Conservation (phyloP, 306 rosid genomes). For the Ochetophila trinervis region DNA sequence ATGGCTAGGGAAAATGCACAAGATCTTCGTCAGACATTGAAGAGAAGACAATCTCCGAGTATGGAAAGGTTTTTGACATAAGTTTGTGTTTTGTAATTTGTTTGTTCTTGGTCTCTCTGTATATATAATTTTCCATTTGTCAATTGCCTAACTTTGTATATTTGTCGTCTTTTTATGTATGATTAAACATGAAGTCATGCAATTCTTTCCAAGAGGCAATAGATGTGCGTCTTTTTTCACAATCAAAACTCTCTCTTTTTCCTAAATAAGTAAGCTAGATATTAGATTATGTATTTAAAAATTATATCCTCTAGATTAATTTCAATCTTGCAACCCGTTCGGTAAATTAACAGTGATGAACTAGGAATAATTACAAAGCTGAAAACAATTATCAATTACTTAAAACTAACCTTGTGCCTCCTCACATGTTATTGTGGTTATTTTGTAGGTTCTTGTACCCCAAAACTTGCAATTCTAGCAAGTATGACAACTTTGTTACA, state of each 20-base stretch:
- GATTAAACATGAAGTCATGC: conserved; percentile 30
- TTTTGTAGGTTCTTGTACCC: conserved; percentile 33
- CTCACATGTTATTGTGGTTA: no score
- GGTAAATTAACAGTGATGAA: no score
- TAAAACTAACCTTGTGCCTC: no score
- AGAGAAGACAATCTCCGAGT: conserved; percentile 67
- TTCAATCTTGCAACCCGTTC: no score
- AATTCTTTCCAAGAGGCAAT: no score
- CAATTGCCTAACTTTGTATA: background rate
- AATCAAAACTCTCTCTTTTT: conserved; percentile 29
- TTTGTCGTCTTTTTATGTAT: background rate
- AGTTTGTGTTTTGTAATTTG: background rate
- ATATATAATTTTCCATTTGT: background rate
- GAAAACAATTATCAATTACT: no score
- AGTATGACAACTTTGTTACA: conserved; percentile 33
- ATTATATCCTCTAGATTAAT: no score
- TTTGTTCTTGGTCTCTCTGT: no score
- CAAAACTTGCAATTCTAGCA: conserved; percentile 25
- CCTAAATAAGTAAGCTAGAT: conserved; percentile 33
- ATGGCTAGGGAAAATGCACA: conserved; percentile 58
- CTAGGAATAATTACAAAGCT: no score
- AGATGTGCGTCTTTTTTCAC: no score
- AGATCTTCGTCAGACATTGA: conserved; percentile 37
- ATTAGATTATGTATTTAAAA: no score
- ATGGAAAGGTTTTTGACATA: conserved; percentile 28